Evolutionary conservation across 352 stramenopile species (phyloP), one percentile per base, ranked within the genome.

Genomic region (Globisporangium radiosum): DNA sequence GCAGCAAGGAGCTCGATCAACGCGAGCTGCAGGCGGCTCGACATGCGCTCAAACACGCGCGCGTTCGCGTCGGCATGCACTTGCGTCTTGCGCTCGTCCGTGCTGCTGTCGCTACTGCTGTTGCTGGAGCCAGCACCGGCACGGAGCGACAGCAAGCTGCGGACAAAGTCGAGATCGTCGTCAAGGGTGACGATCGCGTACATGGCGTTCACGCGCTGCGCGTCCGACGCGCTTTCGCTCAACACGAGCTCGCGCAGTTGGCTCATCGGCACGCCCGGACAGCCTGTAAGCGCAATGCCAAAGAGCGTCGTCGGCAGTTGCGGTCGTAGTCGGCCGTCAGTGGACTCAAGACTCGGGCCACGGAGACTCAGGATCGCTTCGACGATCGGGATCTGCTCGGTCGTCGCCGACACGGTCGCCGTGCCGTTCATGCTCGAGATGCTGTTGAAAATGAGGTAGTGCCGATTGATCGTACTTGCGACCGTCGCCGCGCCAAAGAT

Each of bases 401-500:
- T 89, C 56, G 78, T 88, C 15, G 81, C 87, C n/a, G 79, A 88
- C n/a, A 85, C 70, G 2, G 78, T 90, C 17, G 81, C 66, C 44
- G 78, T 85, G 3, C 75, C 78, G 42, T 67, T 77, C 72, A 85
- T 69, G 60, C 57, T 88, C 33, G 79, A 82, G 54, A 89, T 91
- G 63, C 75, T 88, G 59, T 82, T 85, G 58, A 88, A 89, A 47
- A 93, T 88, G 14, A 91, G 57, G 52, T 88, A 79, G 49, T 88
- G 74, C 7, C 84, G 78, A 52, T 94, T 94, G 63, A 88, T 81
- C 19, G 80, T 75, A 55, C 84, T 90, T 8, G 78, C 70, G 39
- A 75, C 58, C 9, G 76, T 87, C 5, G 78, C 69, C 3, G 77
- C 82, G 5, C 69, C 76, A 63, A 90, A 83, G 50, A 88, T 76